phyloP scores from a whole-genome alignment of 768 basidiomycete species.

The Obba rivulosa region DNA sequence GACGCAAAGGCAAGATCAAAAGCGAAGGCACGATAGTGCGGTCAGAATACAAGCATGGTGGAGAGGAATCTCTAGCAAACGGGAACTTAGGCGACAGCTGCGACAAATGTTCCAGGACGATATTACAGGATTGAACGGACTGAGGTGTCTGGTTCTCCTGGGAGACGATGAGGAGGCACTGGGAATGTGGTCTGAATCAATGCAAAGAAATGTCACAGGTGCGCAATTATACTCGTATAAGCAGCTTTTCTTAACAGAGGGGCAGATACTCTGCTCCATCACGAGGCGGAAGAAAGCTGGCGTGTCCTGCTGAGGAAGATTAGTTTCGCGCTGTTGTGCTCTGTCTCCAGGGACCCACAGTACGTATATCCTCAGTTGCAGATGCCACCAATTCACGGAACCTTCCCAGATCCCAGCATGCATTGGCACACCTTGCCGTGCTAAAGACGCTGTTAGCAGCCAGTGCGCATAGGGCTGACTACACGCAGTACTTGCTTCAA shows the following conservation, averaged over 20 bases:
- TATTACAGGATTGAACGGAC: conserved; percentile 45
- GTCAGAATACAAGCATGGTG: conserved; percentile 66
- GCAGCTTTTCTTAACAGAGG: background rate
- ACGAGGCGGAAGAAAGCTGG: conserved; percentile 40
- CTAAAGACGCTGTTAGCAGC: conserved; percentile 42
- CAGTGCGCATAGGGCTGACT: conserved; percentile 18
- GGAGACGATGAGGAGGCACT: conserved; percentile 44
- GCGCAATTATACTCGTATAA: conserved; percentile 4
- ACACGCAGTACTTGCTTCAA: conserved; percentile 41
- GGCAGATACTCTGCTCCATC: conserved; percentile 13
- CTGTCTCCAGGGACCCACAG: conserved; percentile 45
- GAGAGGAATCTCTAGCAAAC: conserved; percentile 44
- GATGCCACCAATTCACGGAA: background rate
- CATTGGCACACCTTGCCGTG: conserved; percentile 44
- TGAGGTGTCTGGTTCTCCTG: conserved; percentile 63
- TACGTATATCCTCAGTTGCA: conserved; percentile 29
- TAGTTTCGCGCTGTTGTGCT: conserved; percentile 44
- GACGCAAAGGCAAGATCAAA: conserved; percentile 49
- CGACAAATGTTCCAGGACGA: conserved; percentile 46
- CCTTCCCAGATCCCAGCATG: conserved; percentile 38
- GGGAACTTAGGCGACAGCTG: conserved; percentile 39
- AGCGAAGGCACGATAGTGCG: conserved; percentile 54
- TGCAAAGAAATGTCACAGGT: conserved; percentile 27
- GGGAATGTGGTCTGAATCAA: conserved; percentile 39
- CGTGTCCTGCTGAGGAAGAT: conserved; percentile 51